phyloP scores from a whole-genome alignment of 768 basidiomycete genomes.

The Lactifluus piperatus region DNA sequence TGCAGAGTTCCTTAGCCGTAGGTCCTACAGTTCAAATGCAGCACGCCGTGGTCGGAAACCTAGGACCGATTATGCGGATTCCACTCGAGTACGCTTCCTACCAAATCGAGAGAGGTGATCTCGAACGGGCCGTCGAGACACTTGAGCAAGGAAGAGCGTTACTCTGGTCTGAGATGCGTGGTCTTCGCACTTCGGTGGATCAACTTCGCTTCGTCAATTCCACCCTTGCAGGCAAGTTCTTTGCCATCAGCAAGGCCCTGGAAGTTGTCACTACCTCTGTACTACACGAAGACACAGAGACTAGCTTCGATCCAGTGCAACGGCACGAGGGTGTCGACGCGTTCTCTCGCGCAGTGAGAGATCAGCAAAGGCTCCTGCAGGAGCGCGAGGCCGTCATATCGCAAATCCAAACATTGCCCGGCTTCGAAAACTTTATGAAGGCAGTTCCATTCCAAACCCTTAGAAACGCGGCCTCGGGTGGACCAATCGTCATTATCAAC shows the following conservation, averaged over 20 bases:
- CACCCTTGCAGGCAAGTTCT: neutral
- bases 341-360: neutral
- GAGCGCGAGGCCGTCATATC: neutral
- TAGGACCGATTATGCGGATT: neutral
- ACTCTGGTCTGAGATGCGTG: slow-evolving; percentile 6
- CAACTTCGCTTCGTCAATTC: neutral
- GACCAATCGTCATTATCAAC: slow-evolving; percentile 1
- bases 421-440: neutral
- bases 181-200: neutral
- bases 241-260: neutral
- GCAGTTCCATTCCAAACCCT: neutral
- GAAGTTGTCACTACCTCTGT: neutral
- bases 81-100: neutral
- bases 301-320: too few species aligned
- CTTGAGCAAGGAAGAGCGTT: neutral
- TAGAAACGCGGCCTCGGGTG: neutral
- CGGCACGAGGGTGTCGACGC: neutral
- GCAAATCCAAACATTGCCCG: neutral
- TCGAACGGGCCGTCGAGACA: slow-evolving; percentile 4
- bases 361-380: neutral
- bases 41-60: neutral
- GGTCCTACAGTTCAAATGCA: neutral
- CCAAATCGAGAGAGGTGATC: neutral
- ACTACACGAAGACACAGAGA: neutral
- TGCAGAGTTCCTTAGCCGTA: neutral